Evolutionary conservation across 495 filamentous ascomycete species (phyloP), one percentile per base, ranked within the genome.

Genomic region (Penicillium arizonense): DNA sequence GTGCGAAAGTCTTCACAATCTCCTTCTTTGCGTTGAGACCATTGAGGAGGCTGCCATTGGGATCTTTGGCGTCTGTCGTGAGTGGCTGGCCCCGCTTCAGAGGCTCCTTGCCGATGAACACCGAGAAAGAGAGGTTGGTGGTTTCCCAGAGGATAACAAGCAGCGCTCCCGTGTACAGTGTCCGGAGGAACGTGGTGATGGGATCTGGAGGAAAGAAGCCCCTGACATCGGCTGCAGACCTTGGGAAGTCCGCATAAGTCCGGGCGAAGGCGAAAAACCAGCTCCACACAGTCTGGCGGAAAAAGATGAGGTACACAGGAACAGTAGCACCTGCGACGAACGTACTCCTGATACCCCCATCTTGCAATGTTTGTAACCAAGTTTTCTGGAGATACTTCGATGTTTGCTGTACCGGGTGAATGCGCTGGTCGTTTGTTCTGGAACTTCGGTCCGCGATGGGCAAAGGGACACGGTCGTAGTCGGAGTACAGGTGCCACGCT

Each of bases 21-120:
- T 70, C 61, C 49, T 76, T 78, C 57, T 75, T 91, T 16, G 87
- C 82, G 55, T 85, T 90, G 41, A 98, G 70, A 1, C 94, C 94
- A 47, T 83, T 89, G 40, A 97, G 65, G 36, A 98, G 74, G 60
- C 87, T 96, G 33, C 90, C 93, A 58, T 95, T 98, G 1, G 94
- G 91, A 71, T 97, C 95, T 56, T 84, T 88, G 4, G 90, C 88
- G 48, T 91, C 87, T 10, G 79, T 75, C 1, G 90, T 95, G 20
- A 98, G 77, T n/a, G 91, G 90, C 58, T 88, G 84, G 2, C 78
- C 85, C 53, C 87, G 84, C 67, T 94, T 95, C 38, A 96, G 63
- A 6, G 95, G 94, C 56, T 87, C 84, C 65, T 87, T 83, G 20
- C 83, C 80, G 54, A 97, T 79, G 69, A 89, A 90, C 28, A 85